A percentile compares a stretch with the other conserved stretches of the same genome.
Evolutionary conservation across 129 eudicot genomes (phyloP).

Genomic region (Scalesia atractyloides): DNA sequence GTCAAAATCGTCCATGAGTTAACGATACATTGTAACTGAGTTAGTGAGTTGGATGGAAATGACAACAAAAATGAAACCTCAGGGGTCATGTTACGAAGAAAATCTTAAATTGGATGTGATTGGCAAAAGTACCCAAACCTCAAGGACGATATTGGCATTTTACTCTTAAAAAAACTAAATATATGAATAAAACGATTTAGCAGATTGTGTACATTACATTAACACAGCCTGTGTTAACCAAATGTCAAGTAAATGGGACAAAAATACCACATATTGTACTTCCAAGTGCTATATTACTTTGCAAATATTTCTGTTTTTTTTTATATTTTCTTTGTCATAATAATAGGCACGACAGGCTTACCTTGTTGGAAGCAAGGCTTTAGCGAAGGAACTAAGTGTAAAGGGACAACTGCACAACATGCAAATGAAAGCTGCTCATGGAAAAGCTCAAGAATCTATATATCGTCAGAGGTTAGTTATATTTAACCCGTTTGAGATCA

Average conservation of each 20-base stretch:
- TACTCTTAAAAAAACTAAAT: not conserved
- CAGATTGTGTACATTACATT: not conserved
- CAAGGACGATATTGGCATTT: too few species aligned
- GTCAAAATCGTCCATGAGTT: too few species aligned
- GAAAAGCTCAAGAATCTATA: conserved; percentile 88
- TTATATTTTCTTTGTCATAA: conserved; percentile 6
- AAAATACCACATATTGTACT: not conserved
- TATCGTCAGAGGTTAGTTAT: conserved; percentile 72
- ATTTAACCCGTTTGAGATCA: not conserved
- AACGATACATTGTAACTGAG: too few species aligned
- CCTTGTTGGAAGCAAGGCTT: conserved; percentile 82
- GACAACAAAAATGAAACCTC: too few species aligned
- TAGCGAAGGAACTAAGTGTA: conserved; percentile 82
- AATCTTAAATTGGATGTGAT: too few species aligned
- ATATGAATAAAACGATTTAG: not conserved
- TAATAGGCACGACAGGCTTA: conserved; percentile 81
- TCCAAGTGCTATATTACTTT: conserved; percentile 6
- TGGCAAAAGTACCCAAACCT: too few species aligned
- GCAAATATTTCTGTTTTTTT: not conserved
- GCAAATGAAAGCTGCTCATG: conserved; percentile 94
- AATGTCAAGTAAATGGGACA: not conserved
- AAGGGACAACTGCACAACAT: conserved; percentile 93
- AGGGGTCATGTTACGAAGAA: too few species aligned
- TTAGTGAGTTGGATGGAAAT: too few species aligned
- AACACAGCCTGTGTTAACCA: not conserved